Percentiles rank a stretch among this genome's conserved stretches.
phyloP scores from a whole-genome alignment of 2,329 filamentous ascomycete species.

The Aspergillus caelatus region DNA sequence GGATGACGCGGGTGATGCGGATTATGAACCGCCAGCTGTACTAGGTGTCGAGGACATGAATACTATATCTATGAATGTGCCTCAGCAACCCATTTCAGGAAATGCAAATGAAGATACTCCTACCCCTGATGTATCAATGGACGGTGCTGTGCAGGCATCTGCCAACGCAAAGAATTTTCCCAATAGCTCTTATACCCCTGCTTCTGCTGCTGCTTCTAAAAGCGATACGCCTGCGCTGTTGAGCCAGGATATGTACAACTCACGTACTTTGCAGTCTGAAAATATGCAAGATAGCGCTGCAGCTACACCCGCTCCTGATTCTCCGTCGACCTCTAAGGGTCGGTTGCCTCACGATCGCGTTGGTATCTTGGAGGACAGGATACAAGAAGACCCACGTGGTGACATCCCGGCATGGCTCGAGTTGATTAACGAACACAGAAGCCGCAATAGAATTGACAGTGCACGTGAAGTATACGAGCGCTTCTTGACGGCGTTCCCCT shows the following conservation, averaged over 20 bases:
- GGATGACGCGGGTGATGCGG: slow-evolving; percentile 53
- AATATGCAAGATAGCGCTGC: slow-evolving; percentile 41
- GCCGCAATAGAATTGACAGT: slow-evolving; percentile 79
- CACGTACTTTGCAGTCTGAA: slow-evolving; percentile 34
- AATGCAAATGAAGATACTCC: slow-evolving; percentile 59
- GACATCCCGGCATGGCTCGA: slow-evolving; percentile 90
- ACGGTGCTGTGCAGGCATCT: slow-evolving; percentile 58
- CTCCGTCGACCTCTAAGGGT: slow-evolving; percentile 50
- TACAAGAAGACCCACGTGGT: slow-evolving; percentile 88
- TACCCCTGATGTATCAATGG: slow-evolving; percentile 63
- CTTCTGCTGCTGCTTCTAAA: slow-evolving; percentile 48
- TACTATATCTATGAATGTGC: slow-evolving; percentile 52
- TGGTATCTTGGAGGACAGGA: slow-evolving; percentile 82
- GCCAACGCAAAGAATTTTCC: slow-evolving; percentile 51
- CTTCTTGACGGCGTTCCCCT: slow-evolving; percentile 85
- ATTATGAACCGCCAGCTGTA: slow-evolving; percentile 59
- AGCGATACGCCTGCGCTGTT: slow-evolving; percentile 41
- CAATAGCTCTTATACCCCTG: slow-evolving; percentile 54
- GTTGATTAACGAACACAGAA: slow-evolving; percentile 82
- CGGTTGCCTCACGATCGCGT: slow-evolving; percentile 73
- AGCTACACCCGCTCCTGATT: slow-evolving; percentile 46
- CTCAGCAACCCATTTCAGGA: slow-evolving; percentile 58
- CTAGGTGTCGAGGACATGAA: slow-evolving; percentile 53
- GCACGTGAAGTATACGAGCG: slow-evolving; percentile 79
- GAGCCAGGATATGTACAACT: slow-evolving; percentile 41